These are phyloP conservation scores for Trichoderma pleuroti DNA, from an alignment of 2,329 filamentous ascomycete species.

Conservation along the genomic window DNA sequence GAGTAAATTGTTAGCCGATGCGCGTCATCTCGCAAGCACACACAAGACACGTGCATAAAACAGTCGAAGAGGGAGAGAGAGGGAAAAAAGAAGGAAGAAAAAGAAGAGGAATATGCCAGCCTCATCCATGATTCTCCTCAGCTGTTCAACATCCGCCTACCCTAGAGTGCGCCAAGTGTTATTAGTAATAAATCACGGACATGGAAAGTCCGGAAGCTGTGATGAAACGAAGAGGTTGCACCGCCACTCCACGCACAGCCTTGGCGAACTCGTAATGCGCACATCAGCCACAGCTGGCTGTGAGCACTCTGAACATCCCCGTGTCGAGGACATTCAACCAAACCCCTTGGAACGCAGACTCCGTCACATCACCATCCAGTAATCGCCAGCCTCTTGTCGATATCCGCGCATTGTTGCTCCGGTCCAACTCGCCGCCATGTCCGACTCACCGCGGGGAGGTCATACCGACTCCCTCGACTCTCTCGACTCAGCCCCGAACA, in stretches of 20 bases:
- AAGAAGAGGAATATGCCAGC: neutral
- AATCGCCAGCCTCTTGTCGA: constrained; percentile 4
- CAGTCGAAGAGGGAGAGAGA: neutral
- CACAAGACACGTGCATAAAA: neutral
- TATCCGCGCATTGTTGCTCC: constrained; percentile 21
- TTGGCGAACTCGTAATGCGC: constrained; percentile 12
- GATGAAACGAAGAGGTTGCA: constrained; percentile 8
- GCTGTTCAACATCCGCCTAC: neutral
- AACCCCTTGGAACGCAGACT: constrained; percentile 16
- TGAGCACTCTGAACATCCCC: constrained; percentile 5
- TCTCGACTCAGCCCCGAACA: constrained; percentile 49
- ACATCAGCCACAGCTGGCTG: constrained; percentile 9
- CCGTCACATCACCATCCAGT: neutral
- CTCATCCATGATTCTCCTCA: neutral
- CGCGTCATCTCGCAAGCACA: neutral
- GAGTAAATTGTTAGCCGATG: neutral
- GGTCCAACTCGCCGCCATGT: constrained; percentile 39
- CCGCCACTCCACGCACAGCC: constrained; percentile 9
- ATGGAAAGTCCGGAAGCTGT: constrained; percentile 12
- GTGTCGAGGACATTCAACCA: constrained; percentile 5
- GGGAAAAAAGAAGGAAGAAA: neutral
- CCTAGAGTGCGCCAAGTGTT: neutral
- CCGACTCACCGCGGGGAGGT: constrained; percentile 45
- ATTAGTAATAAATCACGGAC: neutral
- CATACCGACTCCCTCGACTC: constrained; percentile 53